A percentile compares a stretch with the other conserved stretches of the same genome.
Evolutionary conservation across 2,329 filamentous ascomycete species (phyloP).

Genomic region (Dactylellina leptospora): DNA sequence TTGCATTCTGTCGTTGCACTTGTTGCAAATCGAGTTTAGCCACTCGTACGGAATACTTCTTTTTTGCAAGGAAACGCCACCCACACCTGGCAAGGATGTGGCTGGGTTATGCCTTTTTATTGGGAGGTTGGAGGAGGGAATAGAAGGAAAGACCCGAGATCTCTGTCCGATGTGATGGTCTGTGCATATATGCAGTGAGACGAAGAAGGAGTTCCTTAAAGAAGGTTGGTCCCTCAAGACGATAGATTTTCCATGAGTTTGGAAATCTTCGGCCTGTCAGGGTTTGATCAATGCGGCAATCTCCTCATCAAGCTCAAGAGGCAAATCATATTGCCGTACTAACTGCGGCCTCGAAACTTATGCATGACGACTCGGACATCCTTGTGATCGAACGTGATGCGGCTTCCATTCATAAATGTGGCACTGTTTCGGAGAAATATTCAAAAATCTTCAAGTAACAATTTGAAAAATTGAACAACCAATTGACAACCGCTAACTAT

Average conservation of each 20-base stretch:
- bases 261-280: neutral
- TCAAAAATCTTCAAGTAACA: too few relatives aligned
- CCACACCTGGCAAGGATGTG: slow-evolving; percentile 50
- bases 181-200: slow-evolving; percentile 14
- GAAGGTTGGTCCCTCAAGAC: neutral
- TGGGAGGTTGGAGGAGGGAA: slow-evolving; percentile 24
- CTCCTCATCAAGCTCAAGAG: neutral
- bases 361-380: neutral
- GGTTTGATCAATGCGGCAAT: neutral
- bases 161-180: slow-evolving; percentile 18
- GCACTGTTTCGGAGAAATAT: neutral
- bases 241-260: neutral
- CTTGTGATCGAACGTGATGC: neutral
- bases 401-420: neutral
- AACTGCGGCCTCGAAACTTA: neutral
- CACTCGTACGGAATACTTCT: too few relatives aligned
- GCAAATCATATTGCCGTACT: neutral
- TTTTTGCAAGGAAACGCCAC: slow-evolving; percentile 38
- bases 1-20: slow-evolving; percentile 46
- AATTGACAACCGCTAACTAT: slow-evolving; percentile 5
- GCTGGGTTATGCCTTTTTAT: slow-evolving; percentile 7
- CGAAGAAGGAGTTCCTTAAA: slow-evolving; percentile 9
- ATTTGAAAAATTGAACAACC: neutral
- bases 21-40: slow-evolving; percentile 54
- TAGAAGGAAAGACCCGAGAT: neutral